phyloP scores from a whole-genome alignment of 495 filamentous ascomycete genomes.

The Amorphotheca resinae region DNA sequence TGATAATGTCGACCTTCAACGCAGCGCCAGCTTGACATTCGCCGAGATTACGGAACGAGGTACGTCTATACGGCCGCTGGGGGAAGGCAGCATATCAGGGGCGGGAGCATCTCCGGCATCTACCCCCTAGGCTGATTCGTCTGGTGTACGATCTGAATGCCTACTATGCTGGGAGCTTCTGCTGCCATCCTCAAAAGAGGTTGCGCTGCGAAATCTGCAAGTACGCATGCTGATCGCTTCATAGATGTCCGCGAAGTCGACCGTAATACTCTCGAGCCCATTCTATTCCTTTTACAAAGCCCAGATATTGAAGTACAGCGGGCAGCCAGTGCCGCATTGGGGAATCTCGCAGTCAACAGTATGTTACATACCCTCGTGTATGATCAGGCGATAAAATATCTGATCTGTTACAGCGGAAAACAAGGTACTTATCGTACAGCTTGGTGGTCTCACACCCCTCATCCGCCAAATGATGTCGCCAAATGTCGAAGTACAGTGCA shows the following conservation, averaged over 20 bases:
- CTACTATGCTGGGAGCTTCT: too few species aligned
- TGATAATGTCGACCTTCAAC: conserved; percentile 95
- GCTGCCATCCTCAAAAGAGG: too few species aligned
- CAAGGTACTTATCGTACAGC: conserved; percentile 87
- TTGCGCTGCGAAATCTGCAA: conserved; percentile 3
- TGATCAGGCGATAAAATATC: conserved; percentile 16
- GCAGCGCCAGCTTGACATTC: conserved; percentile 96
- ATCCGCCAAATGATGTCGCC: conserved; percentile 97
- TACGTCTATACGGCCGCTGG: conserved; percentile 32
- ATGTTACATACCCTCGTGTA: conserved; percentile 21
- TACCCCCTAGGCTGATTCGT: too few species aligned
- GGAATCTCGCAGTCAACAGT: conserved; percentile 97
- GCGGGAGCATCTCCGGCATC: too few species aligned
- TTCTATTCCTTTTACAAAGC: conserved; percentile 88
- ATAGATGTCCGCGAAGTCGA: conserved; percentile 94
- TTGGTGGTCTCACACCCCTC: conserved; percentile 80
- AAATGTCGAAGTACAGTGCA: conserved; percentile 99
- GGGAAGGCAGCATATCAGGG: too few species aligned
- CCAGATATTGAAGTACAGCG: conserved; percentile 94
- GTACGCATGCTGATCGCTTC: neutral
- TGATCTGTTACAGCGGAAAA: conserved; percentile 68
- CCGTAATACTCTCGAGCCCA: conserved; percentile 86
- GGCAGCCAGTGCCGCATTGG: conserved; percentile 89
- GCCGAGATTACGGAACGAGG: conserved; percentile 98
- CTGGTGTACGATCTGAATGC: too few species aligned